Base-by-base conservation (phyloP, 139 green algal genomes). In the Picochlorum sp. region DNA sequence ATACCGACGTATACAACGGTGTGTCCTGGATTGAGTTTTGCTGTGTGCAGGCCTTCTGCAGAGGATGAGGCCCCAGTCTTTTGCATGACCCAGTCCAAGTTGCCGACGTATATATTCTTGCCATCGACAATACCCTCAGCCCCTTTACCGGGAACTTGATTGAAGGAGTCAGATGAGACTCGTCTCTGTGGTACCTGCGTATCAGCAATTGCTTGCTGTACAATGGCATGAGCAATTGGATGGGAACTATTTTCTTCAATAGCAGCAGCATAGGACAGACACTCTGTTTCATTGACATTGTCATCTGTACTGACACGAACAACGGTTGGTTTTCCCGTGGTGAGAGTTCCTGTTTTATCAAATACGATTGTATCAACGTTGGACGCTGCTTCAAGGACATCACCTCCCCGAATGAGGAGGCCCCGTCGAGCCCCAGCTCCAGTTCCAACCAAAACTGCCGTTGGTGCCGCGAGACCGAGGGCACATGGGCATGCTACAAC, bases 271-370 rank as follows among this genome's bases (percentile, higher is more conserved):
- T 93, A 60, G 38, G 78, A 18, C 13, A 41, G 15, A 6, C 15
- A 59, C 0, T 41, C 23, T 41, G 60, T 8, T 20, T 14, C n/a
- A 34, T 34, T 26, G n/a, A 49, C 24, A 69, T 54, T 64, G 56
- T 49, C 11, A 28, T 44, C 20, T 76, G 64, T 24, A 24, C 23
- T 6, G 67, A 47, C 6, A 9, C 34, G 34, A 11, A 65, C 75
- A 24, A 96, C 81, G 3, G 70, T 67, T 2, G 91, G 91, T 50
- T 76, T 77, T 45, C 91, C 91, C 0, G 58, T 30, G 4, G 91
- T 97, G 4, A 97, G 73, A 1, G 90, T 97, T 49, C 91, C 91
- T 0, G 91, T 97, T 80, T 97, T 97, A 75, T 97, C 91, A 69
- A 96, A 92, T 18, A 96, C 78, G 5, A 97, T 81, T 1, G 82